phyloP scores from a whole-genome alignment of 164 flowering plant genomes.

The Umbilicus rupestris region DNA sequence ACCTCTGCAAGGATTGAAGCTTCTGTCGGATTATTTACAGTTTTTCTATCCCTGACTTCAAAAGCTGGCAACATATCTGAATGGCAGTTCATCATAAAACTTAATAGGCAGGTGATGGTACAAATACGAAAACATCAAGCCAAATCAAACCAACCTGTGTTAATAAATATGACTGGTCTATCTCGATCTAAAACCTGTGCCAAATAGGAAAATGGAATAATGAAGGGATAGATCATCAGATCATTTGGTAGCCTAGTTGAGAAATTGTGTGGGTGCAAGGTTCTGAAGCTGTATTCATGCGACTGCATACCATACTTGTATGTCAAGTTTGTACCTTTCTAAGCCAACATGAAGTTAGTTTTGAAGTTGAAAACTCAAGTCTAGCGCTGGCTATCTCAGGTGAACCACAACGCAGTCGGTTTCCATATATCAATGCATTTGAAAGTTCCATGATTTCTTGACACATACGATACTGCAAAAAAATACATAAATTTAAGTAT shows the following conservation, averaged over 20 bases:
- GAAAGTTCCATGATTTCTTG: conserved; percentile 82
- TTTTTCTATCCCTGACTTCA: conserved; percentile 57
- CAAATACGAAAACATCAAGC: background rate
- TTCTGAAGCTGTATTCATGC: background rate
- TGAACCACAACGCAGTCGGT: conserved; percentile 91
- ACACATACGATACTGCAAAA: conserved; percentile 88
- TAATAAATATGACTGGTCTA: conserved; percentile 61
- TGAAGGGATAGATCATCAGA: conserved; percentile 5
- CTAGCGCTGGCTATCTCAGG: conserved; percentile 59
- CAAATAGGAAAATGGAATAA: background rate
- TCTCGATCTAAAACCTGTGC: conserved; percentile 60
- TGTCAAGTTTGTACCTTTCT: conserved; percentile 34
- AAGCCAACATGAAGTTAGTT: conserved; percentile 48
- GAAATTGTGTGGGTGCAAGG: background rate
- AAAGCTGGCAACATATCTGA: conserved; percentile 67
- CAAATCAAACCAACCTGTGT: conserved; percentile 60
- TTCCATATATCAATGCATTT: conserved; percentile 80
- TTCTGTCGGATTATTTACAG: conserved; percentile 68
- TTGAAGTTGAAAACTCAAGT: conserved; percentile 33
- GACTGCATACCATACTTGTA: background rate
- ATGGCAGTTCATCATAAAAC: conserved; percentile 10
- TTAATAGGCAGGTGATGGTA: background rate
- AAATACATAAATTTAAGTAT: conserved; percentile 5
- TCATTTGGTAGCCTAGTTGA: background rate
- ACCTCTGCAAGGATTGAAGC: conserved; percentile 73